Percentiles rank a stretch among this genome's conserved stretches.
phyloP scores from a whole-genome alignment of 805 yeast genomes.

The Blastobotrys robertii region DNA sequence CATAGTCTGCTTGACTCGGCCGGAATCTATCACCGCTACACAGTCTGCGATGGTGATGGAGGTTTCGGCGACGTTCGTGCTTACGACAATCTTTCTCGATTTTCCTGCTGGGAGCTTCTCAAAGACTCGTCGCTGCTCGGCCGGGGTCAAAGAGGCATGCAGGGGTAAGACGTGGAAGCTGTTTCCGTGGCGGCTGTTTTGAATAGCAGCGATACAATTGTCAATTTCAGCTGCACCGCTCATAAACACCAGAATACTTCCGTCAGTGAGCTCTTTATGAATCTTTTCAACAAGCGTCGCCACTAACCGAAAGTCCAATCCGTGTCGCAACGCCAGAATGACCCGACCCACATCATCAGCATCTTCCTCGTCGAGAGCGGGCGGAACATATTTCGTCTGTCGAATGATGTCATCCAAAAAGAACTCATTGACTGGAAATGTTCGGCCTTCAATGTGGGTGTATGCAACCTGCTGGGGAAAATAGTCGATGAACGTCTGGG shows the following conservation, averaged over 20 bases:
- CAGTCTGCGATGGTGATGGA: constrained; percentile 94
- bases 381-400: constrained; percentile 40
- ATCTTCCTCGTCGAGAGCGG: constrained; percentile 14
- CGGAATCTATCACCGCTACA: constrained; percentile 83
- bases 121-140: constrained; percentile 75
- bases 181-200: constrained; percentile 22
- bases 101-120: constrained; percentile 39
- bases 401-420: constrained; percentile 61
- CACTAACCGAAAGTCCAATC: constrained; percentile 66
- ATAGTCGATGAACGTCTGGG: constrained; percentile 53
- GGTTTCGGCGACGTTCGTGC: constrained; percentile 95
- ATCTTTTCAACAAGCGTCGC: constrained; percentile 44
- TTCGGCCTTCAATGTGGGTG: constrained; percentile 83
- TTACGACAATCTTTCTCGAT: constrained; percentile 65
- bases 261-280: constrained; percentile 45
- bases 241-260: constrained; percentile 75
- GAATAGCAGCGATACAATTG: constrained; percentile 33
- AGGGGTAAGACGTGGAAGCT: constrained; percentile 52
- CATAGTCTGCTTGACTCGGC: constrained; percentile 68
- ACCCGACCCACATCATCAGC: constrained; percentile 22
- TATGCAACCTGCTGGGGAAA: constrained; percentile 49
- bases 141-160: constrained; percentile 79
- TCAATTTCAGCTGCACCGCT: constrained; percentile 89
- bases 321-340: constrained; percentile 22
- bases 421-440: constrained; percentile 77